Evolutionary conservation across 257 asterid genomes (phyloP).

Genomic region (Solanum gandarillasii): DNA sequence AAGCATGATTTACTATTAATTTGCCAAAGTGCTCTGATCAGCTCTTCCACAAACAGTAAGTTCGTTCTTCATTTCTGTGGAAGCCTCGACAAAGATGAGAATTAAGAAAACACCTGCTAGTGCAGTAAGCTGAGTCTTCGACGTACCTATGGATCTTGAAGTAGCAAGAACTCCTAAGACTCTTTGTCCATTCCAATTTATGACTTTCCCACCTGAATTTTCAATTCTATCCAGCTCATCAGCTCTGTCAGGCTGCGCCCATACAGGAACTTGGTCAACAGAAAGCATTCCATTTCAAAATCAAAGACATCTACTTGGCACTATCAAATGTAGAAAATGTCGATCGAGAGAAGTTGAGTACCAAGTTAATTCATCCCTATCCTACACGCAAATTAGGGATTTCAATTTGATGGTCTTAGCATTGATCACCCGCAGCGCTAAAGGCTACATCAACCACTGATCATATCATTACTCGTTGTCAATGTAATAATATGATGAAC

Average conservation of each 20-base stretch:
- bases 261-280: neutral
- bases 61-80: neutral
- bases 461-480: neutral
- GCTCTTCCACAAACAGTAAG: neutral
- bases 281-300: neutral
- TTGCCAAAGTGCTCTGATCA: neutral
- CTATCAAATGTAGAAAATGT: neutral
- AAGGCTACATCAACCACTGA: neutral
- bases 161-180: slow-evolving; percentile 70
- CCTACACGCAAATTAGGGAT: neutral
- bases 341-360: neutral
- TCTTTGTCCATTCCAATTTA: slow-evolving; percentile 59
- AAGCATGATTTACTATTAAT: neutral
- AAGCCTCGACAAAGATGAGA: neutral
- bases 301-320: neutral
- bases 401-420: neutral
- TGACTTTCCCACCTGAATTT: slow-evolving; percentile 56
- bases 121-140: neutral
- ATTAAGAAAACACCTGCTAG: neutral
- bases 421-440: neutral
- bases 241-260: slow-evolving; percentile 56
- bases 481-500: neutral
- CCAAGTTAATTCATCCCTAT: neutral
- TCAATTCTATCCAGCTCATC: slow-evolving; percentile 71
- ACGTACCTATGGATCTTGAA: slow-evolving; percentile 63